Evolutionary conservation across 2,329 filamentous ascomycete species (phyloP).

Genomic region (Alternaria hordeiaustralica): DNA sequence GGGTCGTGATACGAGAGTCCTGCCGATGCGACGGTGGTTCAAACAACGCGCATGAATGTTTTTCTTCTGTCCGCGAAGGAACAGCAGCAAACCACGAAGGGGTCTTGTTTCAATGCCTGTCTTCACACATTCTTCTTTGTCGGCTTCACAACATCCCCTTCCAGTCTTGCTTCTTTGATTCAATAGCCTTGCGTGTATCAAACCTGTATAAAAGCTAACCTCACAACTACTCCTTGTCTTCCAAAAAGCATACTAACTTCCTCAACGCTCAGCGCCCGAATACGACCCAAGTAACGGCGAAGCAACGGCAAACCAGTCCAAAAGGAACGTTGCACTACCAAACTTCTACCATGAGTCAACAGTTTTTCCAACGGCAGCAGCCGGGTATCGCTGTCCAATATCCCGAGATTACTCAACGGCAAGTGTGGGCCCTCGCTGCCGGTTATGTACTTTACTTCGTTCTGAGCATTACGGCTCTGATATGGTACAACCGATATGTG

Average conservation of each 20-base stretch:
- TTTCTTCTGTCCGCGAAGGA: not conserved
- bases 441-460: not conserved
- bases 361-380: not conserved
- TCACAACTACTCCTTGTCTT: not conserved
- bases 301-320: not conserved
- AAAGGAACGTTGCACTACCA: not conserved
- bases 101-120: not conserved
- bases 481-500: not conserved
- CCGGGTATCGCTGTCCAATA: not conserved
- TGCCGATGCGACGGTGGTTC: not conserved
- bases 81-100: not conserved
- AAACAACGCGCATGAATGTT: not conserved
- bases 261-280: not conserved
- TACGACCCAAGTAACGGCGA: not conserved
- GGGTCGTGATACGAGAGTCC: not conserved
- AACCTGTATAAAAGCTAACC: not conserved
- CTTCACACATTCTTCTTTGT: not conserved
- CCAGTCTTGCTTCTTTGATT: not conserved
- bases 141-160: not conserved
- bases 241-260: not conserved
- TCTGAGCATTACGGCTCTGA: not conserved
- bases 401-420: conserved; percentile 1
- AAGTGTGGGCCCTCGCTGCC: not conserved
- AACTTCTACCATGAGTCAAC: not conserved
- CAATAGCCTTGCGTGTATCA: not conserved